phyloP scores from a whole-genome alignment of 345 rosid genomes.

The Zanthoxylum bungeanum region DNA sequence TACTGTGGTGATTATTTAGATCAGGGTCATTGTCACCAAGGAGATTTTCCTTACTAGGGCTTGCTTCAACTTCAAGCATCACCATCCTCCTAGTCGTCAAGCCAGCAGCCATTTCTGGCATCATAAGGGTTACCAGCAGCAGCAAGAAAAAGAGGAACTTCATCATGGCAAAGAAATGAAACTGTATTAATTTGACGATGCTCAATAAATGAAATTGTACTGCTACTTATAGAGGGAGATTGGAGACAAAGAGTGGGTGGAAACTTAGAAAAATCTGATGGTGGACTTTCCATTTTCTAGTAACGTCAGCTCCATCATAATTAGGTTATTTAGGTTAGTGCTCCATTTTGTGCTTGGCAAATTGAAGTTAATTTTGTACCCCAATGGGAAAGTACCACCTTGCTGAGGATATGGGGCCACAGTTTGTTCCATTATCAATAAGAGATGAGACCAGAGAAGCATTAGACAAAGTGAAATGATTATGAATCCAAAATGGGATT shows the following conservation, averaged over 20 bases:
- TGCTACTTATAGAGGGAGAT: conserved; percentile 1
- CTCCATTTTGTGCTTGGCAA: background rate
- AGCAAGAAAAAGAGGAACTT: conserved; percentile 8
- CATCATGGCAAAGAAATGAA: background rate
- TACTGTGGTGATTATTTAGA: conserved; percentile 18
- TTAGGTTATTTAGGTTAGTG: background rate
- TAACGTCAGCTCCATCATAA: background rate
- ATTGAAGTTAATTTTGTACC: background rate
- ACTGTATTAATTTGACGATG: no score
- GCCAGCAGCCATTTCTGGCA: conserved; percentile 1
- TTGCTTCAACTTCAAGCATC: conserved; percentile 1
- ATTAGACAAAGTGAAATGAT: background rate
- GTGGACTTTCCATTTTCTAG: conserved; percentile 12
- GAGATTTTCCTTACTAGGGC: background rate
- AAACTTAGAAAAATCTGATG: conserved; percentile 16
- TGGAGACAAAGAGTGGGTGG: background rate
- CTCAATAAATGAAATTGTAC: no score
- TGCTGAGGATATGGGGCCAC: background rate
- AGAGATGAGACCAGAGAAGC: no score
- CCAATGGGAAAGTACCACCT: conserved; percentile 3
- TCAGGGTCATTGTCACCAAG: conserved; percentile 2
- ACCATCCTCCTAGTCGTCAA: conserved; percentile 3
- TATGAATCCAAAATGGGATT: background rate
- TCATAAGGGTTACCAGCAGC: background rate
- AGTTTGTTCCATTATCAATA: background rate